Conservation (phyloP, 257 asterid genomes). For the Nicotiana sylvestris region DNA sequence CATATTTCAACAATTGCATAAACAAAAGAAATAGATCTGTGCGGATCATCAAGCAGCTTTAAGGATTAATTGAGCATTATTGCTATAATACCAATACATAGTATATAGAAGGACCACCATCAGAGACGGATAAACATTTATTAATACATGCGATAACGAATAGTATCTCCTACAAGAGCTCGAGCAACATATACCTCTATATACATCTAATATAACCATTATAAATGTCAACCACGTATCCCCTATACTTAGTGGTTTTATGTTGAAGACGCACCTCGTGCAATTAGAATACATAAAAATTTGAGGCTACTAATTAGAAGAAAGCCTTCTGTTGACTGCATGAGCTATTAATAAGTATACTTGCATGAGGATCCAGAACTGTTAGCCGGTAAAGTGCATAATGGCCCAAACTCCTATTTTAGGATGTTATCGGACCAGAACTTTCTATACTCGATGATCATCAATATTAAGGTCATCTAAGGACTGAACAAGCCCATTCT, state of each 20-base stretch:
- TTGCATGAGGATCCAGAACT: neutral
- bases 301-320: neutral
- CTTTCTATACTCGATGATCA: constrained; percentile 24
- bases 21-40: neutral
- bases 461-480: constrained; percentile 31
- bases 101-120: neutral
- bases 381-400: neutral
- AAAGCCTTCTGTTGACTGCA: neutral
- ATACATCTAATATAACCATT: neutral
- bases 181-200: constrained; percentile 6
- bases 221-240: neutral
- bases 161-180: neutral
- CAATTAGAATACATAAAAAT: neutral
- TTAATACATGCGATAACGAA: neutral
- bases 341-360: neutral
- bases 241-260: neutral
- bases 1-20: neutral
- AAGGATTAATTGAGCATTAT: neutral
- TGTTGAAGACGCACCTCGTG: neutral
- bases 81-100: neutral
- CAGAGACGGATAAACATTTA: neutral
- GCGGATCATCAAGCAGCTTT: neutral
- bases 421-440: constrained; percentile 17
- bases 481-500: constrained; percentile 32
- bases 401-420: neutral